Base-by-base conservation (phyloP, 106 monocot species). In the Alisma plantagoaquatica region DNA sequence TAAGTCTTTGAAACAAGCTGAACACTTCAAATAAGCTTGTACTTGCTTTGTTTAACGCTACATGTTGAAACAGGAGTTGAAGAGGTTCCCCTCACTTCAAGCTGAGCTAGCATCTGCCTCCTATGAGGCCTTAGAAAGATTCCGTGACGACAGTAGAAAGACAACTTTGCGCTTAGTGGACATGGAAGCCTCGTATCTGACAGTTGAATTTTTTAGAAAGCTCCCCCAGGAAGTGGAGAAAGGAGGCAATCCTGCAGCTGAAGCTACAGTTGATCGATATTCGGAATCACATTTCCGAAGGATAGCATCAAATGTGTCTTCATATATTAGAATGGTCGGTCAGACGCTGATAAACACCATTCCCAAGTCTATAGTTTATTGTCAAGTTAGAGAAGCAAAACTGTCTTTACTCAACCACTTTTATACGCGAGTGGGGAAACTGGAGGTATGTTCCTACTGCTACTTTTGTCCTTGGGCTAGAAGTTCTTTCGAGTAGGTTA, bases 361-460 rank as follows among this genome's bases (percentile, higher is more conserved):
- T 30, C 93, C 93, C 22, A 94, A 94, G 56, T 65, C 93, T 7
- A 87, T 73, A 0, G 93, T 94, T 33, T 62, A 83, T 35, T 94
- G 93, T 51, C 93, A 94, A 73, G 93, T 94, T 60, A 64, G 87
- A 70, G 93, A 94, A 64, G 87, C 93, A 15, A 94, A 87, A 58
- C 70, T 75, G 15, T 80, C 77, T 27, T 58, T 94, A 58, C 78
- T 94, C 5, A 58, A 80, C 69, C 69, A 78, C 64, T 87, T 94
- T 70, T 94, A 94, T 35, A 53, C 73, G 14, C 75, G 50, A 61
- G 57, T 94, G 5, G 87, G 87, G 27, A 66, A 69, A 31, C 57
- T 51, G 35, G 67, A 67, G 57, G 67, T 67, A 27, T 32, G n/a
- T 63, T n/a, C 10, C 29, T 48, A n/a, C n/a, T n/a, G n/a, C n/a